Conservation (phyloP, 108 stramenopile genomes). For the Poteriospumella lacustris region DNA sequence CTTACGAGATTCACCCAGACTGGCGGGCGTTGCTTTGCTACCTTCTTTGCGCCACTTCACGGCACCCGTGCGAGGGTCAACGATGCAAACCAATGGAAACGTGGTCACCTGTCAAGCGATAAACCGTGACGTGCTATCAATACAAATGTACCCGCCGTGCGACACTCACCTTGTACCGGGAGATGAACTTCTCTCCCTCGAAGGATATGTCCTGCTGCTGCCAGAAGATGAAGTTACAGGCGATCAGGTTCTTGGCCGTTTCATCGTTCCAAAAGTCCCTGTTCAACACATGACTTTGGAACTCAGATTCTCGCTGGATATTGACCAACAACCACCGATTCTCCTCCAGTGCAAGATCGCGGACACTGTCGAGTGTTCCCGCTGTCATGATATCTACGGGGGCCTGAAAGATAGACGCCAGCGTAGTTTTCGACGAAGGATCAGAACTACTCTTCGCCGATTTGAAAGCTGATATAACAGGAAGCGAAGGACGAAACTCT, state of each 20-base stretch:
- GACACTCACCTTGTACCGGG: too few species aligned
- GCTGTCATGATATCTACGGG: background rate
- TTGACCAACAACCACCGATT: conserved; percentile 14
- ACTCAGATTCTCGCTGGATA: background rate
- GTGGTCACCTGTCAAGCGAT: background rate
- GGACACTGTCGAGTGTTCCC: too few species aligned
- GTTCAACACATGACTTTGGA: background rate
- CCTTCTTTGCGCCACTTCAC: background rate
- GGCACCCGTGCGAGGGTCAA: conserved; percentile 3
- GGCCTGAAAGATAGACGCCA: background rate
- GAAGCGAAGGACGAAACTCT: too few species aligned
- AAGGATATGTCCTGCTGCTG: background rate
- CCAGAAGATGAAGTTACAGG: conserved; percentile 18
- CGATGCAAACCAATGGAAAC: background rate
- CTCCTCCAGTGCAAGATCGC: background rate
- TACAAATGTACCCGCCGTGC: too few species aligned
- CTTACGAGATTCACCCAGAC: too few species aligned
- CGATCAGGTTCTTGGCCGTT: background rate
- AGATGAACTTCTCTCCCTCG: background rate
- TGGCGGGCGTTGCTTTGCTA: too few species aligned
- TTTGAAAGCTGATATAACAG: too few species aligned
- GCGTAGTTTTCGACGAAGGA: too few species aligned
- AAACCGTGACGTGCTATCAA: too few species aligned
- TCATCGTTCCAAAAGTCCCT: background rate
- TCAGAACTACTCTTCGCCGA: too few species aligned